Evolutionary conservation across 2,329 filamentous ascomycete genomes (phyloP).

Genomic region (Clonostachys rosea): DNA sequence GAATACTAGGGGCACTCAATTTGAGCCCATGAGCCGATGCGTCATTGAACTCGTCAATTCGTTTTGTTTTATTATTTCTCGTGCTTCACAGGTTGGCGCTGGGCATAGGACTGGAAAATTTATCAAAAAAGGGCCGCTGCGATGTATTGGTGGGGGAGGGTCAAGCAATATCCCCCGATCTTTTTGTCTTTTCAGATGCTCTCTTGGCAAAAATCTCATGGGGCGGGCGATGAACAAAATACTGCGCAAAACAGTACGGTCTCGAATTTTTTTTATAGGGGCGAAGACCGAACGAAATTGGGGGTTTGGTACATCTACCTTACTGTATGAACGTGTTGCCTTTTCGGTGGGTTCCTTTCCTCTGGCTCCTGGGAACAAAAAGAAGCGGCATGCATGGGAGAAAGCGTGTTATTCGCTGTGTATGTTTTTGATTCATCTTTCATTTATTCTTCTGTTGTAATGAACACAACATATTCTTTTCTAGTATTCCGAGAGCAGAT

Average conservation of each 20-base stretch:
- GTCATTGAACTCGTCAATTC: too few species aligned
- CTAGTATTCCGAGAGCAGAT: too few species aligned
- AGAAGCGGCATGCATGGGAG: not conserved
- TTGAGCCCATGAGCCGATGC: too few species aligned
- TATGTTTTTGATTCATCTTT: not conserved
- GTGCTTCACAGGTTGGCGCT: too few species aligned
- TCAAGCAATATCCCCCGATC: too few species aligned
- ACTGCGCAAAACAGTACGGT: not conserved
- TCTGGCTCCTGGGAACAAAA: not conserved
- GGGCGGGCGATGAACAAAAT: too few species aligned
- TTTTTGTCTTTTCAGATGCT: too few species aligned
- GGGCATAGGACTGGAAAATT: not conserved
- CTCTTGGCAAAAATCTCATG: too few species aligned
- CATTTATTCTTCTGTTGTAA: not conserved
- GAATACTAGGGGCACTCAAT: too few species aligned
- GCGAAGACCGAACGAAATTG: not conserved
- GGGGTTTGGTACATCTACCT: not conserved
- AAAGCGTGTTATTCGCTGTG: constrained; percentile 1
- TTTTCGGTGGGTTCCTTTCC: not conserved
- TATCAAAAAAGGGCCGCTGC: too few species aligned
- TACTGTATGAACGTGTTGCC: not conserved
- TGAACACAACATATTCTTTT: not conserved
- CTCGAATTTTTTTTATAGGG: not conserved
- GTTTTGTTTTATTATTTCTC: too few species aligned
- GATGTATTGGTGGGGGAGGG: too few species aligned